Base-by-base conservation (phyloP, 805 yeast genomes). In the Cyberlindnera mycetangii region DNA sequence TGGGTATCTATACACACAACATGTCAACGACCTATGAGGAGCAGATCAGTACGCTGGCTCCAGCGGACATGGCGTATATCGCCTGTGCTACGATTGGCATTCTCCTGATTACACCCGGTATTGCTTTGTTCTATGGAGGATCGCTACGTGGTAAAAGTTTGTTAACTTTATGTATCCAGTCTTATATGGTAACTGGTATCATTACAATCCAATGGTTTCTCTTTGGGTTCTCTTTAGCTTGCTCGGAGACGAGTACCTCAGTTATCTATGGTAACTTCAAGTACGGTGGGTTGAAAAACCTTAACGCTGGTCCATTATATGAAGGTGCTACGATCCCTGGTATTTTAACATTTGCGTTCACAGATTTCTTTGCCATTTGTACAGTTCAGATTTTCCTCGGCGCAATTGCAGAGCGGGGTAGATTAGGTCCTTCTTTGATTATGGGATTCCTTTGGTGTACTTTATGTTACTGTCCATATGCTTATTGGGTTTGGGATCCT, bases 181-280 rank as follows among this genome's bases (percentile, higher is more conserved):
- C 81, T n/a, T 67, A 87, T 37, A 71, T 83, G 70, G 75, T 87
- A 10, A 82, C 88, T 2, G 75, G 83, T 52, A 74, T 88, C 7
- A 85, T 85, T 9, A 73, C 79, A 37, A 78, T 89, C 59, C 96
- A 89, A 61, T 92, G 98, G 98, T 92, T 88, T 64, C 85, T 92
- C 60, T 90, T 97, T 95, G 97, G 97, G 7, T 90, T 87, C 64
- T 87, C 97, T 1, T 68, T 92, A 32, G 93, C 97, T 5, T 87
- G 89, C 56, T 82, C 93, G 0, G 60, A 74, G 17, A 76, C 85
- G 0, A 87, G 96, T 1, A 28, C 61, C 0, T 69, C 83, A 32
- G 88, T 87, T 61, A 79, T 83, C 37, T 89, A 79, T 60, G 98
- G 98, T 14, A 81, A 90, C 65, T 70, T 92, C 55, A 79, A 78